phyloP scores from a whole-genome alignment of 2,329 filamentous ascomycete species.

The Colletotrichum kahawae region DNA sequence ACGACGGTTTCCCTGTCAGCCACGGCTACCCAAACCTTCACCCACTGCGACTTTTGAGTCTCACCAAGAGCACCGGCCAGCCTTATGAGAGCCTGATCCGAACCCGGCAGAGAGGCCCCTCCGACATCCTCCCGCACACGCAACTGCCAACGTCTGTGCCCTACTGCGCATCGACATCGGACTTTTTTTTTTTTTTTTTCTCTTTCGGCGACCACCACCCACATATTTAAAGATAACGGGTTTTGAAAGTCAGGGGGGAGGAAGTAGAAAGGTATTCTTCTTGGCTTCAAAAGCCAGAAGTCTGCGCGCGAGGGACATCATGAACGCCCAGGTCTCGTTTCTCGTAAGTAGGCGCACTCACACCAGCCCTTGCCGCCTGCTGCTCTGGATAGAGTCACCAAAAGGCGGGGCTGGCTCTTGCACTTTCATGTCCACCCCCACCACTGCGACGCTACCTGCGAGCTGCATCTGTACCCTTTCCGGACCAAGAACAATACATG shows the following conservation, averaged over 20 bases:
- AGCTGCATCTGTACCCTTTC: neutral
- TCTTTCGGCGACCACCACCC: neutral
- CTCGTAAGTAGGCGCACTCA: slow-evolving; percentile 48
- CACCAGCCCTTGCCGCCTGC: neutral
- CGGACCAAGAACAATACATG: neutral
- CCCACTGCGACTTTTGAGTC: neutral
- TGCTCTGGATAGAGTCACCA: slow-evolving; percentile 1
- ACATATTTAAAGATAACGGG: neutral
- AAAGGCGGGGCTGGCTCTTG: slow-evolving; percentile 8
- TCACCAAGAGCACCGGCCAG: neutral
- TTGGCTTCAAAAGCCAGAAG: neutral
- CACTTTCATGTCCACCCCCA: neutral
- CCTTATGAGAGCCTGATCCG: neutral
- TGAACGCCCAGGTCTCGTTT: slow-evolving; percentile 64
- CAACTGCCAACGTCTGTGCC: neutral
- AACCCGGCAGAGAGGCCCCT: neutral
- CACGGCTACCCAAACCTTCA: neutral
- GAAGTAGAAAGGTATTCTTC: neutral
- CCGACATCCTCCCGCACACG: neutral
- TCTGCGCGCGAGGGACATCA: slow-evolving; percentile 32
- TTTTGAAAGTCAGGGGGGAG: neutral
- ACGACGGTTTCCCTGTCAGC: neutral
- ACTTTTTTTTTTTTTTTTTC: neutral
- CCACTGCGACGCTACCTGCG: neutral
- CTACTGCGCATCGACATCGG: neutral